These are phyloP conservation scores for Penicillium rolfsii DNA, from an alignment of 2,329 filamentous ascomycete genomes.

Conservation along the genomic window DNA sequence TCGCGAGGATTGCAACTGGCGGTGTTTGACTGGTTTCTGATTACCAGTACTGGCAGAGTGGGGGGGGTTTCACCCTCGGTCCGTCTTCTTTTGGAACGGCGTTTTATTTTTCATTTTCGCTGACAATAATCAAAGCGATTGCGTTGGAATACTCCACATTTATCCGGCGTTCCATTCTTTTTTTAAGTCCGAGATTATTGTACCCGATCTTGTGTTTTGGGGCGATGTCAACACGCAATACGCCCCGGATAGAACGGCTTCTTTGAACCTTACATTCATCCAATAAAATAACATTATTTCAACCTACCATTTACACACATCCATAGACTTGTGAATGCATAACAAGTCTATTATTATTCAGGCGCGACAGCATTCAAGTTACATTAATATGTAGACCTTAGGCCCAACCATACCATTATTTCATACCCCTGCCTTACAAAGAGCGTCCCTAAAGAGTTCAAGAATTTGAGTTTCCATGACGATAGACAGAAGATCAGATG, in stretches of 20 bases:
- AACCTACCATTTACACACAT: background rate
- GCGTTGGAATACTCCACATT: conserved; percentile 11
- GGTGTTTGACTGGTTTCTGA: conserved; percentile 4
- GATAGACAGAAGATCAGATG: no score
- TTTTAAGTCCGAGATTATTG: conserved; percentile 10
- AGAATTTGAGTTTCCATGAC: no score
- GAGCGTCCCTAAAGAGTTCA: no score
- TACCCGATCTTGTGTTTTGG: background rate
- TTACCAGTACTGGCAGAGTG: background rate
- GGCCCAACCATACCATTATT: no score
- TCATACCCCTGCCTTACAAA: no score
- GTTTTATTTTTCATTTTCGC: background rate
- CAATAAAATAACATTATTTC: background rate
- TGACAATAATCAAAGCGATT: conserved; percentile 10
- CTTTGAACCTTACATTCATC: background rate
- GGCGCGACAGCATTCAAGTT: background rate
- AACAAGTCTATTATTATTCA: background rate
- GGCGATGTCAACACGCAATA: background rate
- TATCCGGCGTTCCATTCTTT: background rate
- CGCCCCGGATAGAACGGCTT: conserved; percentile 10
- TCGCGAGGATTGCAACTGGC: conserved; percentile 15
- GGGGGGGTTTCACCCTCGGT: background rate
- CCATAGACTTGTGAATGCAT: background rate
- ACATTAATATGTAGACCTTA: no score
- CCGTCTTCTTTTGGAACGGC: background rate